These are phyloP conservation scores for Albifimbria verrucaria DNA, from an alignment of 2,329 filamentous ascomycete species.

Conservation along the genomic window DNA sequence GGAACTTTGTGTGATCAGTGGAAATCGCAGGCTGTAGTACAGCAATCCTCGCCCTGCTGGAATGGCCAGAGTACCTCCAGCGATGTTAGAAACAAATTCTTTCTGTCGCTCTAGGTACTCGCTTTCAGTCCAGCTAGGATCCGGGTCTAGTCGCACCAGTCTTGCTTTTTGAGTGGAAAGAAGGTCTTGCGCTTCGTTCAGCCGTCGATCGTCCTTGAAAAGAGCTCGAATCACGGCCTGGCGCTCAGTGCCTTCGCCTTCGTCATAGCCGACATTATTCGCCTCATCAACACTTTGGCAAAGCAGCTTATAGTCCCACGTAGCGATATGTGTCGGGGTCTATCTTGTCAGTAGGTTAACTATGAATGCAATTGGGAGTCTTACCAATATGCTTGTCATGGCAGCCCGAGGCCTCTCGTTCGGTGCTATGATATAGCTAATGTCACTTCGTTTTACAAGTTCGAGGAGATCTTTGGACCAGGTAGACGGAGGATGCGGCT, in stretches of 20 bases:
- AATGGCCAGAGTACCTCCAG: constrained; percentile 82
- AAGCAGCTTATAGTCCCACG: constrained; percentile 75
- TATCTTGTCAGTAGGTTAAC: constrained; percentile 28
- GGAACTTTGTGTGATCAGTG: constrained; percentile 90
- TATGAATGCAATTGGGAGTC: constrained; percentile 9
- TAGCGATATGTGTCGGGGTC: constrained; percentile 61
- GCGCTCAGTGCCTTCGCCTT: constrained; percentile 78
- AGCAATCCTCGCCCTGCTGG: constrained; percentile 84
- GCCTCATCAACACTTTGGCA: constrained; percentile 64
- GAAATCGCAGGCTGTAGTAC: constrained; percentile 82
- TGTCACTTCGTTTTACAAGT: constrained; percentile 77
- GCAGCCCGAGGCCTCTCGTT: constrained; percentile 23
- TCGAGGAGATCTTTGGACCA: constrained; percentile 72
- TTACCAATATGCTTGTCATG: constrained; percentile 40
- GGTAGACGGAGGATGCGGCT: constrained; percentile 72
- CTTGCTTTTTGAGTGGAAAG: constrained; percentile 83
- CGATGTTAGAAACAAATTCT: constrained; percentile 80
- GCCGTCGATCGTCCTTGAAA: constrained; percentile 86
- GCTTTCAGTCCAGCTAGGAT: constrained; percentile 78
- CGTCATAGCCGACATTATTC: constrained; percentile 62
- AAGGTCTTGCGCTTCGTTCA: constrained; percentile 79
- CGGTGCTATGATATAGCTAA: constrained; percentile 62
- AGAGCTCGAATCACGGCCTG: constrained; percentile 80
- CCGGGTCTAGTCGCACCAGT: constrained; percentile 70
- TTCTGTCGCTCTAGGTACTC: constrained; percentile 91